phyloP scores from a whole-genome alignment of 139 green algal species.

The Trebouxia sp. region DNA sequence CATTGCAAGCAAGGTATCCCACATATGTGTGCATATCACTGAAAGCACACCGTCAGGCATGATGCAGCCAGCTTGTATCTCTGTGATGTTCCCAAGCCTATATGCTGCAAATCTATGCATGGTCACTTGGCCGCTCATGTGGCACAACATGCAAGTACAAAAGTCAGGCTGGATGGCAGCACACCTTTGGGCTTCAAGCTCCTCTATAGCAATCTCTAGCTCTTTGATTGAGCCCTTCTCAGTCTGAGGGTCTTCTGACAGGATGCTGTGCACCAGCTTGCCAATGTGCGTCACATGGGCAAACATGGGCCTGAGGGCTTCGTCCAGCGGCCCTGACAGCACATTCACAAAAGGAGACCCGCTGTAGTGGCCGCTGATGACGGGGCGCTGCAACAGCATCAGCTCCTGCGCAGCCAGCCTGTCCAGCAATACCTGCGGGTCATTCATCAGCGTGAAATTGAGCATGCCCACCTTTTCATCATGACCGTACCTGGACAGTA shows the following conservation, averaged over 20 bases:
- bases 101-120: no score
- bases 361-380: conserved; percentile 30
- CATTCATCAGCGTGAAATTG: background rate
- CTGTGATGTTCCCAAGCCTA: no score
- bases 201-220: background rate
- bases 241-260: background rate
- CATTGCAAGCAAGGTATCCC: no score
- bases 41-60: no score
- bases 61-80: no score
- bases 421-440: conserved; percentile 15
- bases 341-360: conserved; percentile 7
- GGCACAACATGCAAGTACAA: no score
- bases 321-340: conserved; percentile 10
- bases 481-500: background rate
- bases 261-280: conserved; percentile 1
- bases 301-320: conserved; percentile 10
- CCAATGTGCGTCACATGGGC: background rate
- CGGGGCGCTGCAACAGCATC: conserved; percentile 29
- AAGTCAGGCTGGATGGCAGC: no score
- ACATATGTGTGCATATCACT: no score
- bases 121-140: no score
- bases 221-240: background rate
- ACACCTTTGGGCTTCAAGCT: background rate
- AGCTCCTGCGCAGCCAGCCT: conserved; percentile 24
- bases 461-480: background rate